A percentile compares a stretch with the other conserved stretches of the same genome.
phyloP scores from a whole-genome alignment of 169 alveolate species.

The Plasmodium inui region DNA sequence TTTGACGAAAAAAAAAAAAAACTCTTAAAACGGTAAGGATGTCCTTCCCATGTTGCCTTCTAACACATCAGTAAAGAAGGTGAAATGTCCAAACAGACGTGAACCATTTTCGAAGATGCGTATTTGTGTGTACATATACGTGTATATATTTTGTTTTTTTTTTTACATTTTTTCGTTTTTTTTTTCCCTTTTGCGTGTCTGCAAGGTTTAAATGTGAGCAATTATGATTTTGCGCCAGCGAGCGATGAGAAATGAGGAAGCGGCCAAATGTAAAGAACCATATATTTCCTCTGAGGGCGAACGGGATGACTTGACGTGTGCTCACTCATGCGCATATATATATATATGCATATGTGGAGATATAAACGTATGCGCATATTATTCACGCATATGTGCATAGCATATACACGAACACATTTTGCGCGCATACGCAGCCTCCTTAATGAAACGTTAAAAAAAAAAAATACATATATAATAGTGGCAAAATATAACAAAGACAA shows the following conservation, averaged over 20 bases:
- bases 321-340: background rate
- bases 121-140: background rate
- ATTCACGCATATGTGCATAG: background rate
- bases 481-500: background rate
- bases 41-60: background rate
- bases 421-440: background rate
- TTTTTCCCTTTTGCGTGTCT: background rate
- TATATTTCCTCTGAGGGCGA: background rate
- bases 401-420: background rate
- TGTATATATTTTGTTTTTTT: background rate
- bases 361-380: background rate
- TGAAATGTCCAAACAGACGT: background rate
- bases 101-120: background rate
- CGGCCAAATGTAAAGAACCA: background rate
- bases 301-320: background rate
- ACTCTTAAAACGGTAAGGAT: background rate
- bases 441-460: background rate
- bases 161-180: background rate
- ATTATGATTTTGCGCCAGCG: background rate
- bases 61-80: background rate
- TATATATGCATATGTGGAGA: background rate
- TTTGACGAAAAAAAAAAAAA: constrained; percentile 8
- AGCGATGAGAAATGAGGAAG: background rate
- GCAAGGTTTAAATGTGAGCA: background rate
- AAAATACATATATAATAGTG: background rate